Base-by-base conservation (phyloP, 805 yeast genomes). In the Suhomyces sp. region DNA sequence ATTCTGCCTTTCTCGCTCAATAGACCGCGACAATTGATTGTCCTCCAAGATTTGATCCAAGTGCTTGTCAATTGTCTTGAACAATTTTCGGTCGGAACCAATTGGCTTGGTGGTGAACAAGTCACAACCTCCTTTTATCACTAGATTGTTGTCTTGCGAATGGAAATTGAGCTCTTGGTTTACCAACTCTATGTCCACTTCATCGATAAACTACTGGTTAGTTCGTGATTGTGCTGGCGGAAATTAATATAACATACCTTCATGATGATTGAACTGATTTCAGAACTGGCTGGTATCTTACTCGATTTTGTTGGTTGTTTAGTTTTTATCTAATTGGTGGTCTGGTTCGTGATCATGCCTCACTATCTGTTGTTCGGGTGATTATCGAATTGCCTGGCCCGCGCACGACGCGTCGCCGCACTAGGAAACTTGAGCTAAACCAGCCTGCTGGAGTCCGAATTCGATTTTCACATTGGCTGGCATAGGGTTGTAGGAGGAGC, bases 71-170 rank as follows among this genome's bases (percentile, higher is more conserved):
- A 94, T 84, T 0, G 92, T 84, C 67, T 90, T 89, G 75, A 88
- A 90, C 25, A 93, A 79, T 68, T 92, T 92, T 59, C 91, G 80
- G 68, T 94, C 99, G 1, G 93, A 80, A 1, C 94, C 89, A 21
- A 92, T 89, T 1, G 97, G 91, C 63, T 93, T 94, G 1, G 99
- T 94, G 1, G 98, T 89, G 64, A 90, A 94, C 46, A 94, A 78
- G 64, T 94, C 99, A 65, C 97, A 86, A 22, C 96, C 91, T 10
- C 97, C 98, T 51, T 82, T 81, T 39, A 94, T 83, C 45, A 74
- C 71, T 22, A 74, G 64, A 51, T 71, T 74, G 55, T 73, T 69
- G 55, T 75, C 78, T 24, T 66, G 75, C 13, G 78, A 68, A 46
- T 72, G 75, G 61, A 61, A 60, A 44, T 65, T 64, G 35, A 94